Conservation (phyloP, 129 eudicot genomes). For the Lonicera japonica region DNA sequence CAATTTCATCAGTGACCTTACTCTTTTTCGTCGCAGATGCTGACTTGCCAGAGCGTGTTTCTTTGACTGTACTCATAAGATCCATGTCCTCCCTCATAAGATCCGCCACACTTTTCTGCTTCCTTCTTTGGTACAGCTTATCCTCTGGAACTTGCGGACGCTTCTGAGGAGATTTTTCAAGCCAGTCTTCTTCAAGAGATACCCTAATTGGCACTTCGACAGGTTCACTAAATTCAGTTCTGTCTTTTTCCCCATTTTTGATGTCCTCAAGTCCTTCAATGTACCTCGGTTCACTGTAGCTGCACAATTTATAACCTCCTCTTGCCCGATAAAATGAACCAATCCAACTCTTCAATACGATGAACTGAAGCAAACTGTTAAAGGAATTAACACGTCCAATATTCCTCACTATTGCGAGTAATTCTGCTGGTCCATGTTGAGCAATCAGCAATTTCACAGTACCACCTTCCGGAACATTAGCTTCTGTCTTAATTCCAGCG, state of each 20-base stretch:
- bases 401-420: constrained; percentile 17
- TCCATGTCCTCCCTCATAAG: constrained; percentile 23
- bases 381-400: constrained; percentile 9
- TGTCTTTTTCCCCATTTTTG: background rate
- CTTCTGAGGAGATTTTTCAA: background rate
- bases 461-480: constrained; percentile 22
- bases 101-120: constrained; percentile 45
- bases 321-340: constrained; percentile 29
- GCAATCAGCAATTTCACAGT: constrained; percentile 5
- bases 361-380: constrained; percentile 23
- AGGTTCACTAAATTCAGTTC: constrained; percentile 23
- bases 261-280: constrained; percentile 56
- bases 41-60: background rate
- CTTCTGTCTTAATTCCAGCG: constrained; percentile 40
- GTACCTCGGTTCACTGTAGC: constrained; percentile 13
- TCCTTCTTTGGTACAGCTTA: constrained; percentile 26
- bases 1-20: constrained; percentile 15
- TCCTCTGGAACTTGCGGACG: constrained; percentile 2
- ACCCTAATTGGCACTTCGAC: constrained; percentile 20
- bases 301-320: constrained; percentile 20
- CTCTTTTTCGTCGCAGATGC: constrained; percentile 10
- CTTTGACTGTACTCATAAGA: constrained; percentile 4
- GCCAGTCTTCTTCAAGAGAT: constrained; percentile 26
- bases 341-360: constrained; percentile 34
- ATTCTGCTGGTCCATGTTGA: constrained; percentile 16